These are phyloP conservation scores for Sporobolomyces pararoseus DNA, from an alignment of 768 basidiomycete species.

Conservation along the genomic window DNA sequence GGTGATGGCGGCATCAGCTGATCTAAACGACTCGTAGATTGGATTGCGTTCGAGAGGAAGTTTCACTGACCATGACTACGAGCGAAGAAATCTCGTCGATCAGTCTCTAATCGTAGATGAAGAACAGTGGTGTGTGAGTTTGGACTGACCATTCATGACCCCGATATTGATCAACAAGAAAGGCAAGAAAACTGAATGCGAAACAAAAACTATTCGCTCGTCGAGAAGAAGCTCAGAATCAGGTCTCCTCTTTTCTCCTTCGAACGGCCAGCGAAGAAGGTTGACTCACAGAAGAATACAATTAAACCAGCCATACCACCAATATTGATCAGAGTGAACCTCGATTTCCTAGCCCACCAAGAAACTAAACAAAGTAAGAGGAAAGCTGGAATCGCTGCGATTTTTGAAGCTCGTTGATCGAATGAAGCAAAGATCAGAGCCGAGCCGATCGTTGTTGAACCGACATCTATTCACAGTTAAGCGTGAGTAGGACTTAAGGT, in stretches of 20 bases:
- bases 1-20: too few species aligned
- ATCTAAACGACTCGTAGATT: too few species aligned
- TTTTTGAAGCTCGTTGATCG: slow-evolving; percentile 32
- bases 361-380: slow-evolving; percentile 12
- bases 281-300: slow-evolving; percentile 11
- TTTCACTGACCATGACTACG: not conserved
- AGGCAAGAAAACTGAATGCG: slow-evolving; percentile 24
- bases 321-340: slow-evolving; percentile 28
- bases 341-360: slow-evolving; percentile 22
- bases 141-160: slow-evolving; percentile 27
- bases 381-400: slow-evolving; percentile 33
- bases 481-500: not conserved
- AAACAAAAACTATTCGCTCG: slow-evolving; percentile 21
- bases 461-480: slow-evolving; percentile 25
- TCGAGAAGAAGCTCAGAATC: too few species aligned
- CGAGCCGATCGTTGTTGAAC: slow-evolving; percentile 30
- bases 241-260: too few species aligned
- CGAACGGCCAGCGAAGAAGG: too few species aligned
- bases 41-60: not conserved
- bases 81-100: not conserved
- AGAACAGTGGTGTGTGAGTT: not conserved
- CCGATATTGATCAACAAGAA: slow-evolving; percentile 28
- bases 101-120: not conserved
- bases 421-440: slow-evolving; percentile 34
- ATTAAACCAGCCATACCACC: slow-evolving; percentile 12